Percentiles rank a stretch among this genome's conserved stretches.
These are phyloP conservation scores for Gypsophila paniculata DNA, from an alignment of 179 eudicot genomes.

Conservation along the genomic window DNA sequence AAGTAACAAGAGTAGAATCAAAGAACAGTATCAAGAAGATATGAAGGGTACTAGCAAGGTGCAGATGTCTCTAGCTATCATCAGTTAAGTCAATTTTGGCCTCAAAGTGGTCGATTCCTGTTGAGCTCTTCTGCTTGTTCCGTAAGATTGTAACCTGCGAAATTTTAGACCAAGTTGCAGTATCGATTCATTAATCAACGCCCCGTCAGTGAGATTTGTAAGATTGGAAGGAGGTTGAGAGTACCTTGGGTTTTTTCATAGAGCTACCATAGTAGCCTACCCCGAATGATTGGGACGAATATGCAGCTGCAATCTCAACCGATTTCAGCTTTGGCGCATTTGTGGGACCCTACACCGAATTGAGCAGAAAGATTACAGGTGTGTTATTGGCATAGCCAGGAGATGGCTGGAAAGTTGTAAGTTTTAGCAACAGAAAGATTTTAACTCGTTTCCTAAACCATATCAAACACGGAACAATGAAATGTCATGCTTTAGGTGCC, in stretches of 20 bases:
- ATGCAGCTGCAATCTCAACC: conserved; percentile 82
- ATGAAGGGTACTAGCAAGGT: not conserved
- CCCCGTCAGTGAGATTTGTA: not conserved
- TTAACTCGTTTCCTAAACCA: too few species aligned
- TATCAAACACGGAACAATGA: too few species aligned
- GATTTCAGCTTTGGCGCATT: conserved; percentile 52
- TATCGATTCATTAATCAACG: not conserved
- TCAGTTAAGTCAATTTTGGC: conserved; percentile 34
- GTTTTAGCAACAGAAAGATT: not conserved
- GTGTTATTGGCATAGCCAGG: not conserved
- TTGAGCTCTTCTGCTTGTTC: conserved; percentile 39
- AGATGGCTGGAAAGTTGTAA: not conserved
- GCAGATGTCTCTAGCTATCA: conserved; percentile 2
- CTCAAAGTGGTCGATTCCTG: conserved; percentile 43
- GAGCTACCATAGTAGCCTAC: conserved; percentile 81
- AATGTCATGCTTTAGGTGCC: conserved; percentile 14
- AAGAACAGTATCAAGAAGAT: too few species aligned
- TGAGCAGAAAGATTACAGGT: not conserved
- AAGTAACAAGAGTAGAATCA: too few species aligned
- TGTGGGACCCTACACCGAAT: conserved; percentile 38
- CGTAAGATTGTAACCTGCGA: conserved; percentile 63
- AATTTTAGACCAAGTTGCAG: not conserved
- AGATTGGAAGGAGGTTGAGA: not conserved
- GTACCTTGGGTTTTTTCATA: conserved; percentile 91
- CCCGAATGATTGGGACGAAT: conserved; percentile 72